phyloP scores from a whole-genome alignment of 441 rosid genomes.

The Erodium chrysanthum region DNA sequence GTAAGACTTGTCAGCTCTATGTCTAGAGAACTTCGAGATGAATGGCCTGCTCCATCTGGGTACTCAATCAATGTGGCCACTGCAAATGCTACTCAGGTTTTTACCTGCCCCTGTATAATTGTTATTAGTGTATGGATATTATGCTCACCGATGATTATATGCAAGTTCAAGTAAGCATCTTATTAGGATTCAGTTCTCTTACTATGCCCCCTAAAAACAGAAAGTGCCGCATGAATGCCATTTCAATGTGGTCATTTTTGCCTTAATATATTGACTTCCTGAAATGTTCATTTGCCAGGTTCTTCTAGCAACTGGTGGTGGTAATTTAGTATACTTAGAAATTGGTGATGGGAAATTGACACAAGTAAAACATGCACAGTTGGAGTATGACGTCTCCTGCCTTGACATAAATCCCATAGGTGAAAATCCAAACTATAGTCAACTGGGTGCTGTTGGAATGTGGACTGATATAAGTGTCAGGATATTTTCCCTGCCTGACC shows the following conservation, averaged over 20 bases:
- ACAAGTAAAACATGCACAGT: constrained; percentile 56
- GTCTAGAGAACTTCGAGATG: constrained; percentile 59
- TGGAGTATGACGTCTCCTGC: constrained; percentile 87
- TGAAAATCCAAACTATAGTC: constrained; percentile 63
- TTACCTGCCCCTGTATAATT: constrained; percentile 13
- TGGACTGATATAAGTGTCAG: constrained; percentile 89
- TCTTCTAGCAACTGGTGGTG: constrained; percentile 91
- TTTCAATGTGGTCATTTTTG: not conserved
- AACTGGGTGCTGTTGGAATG: constrained; percentile 95
- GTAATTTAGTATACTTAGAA: constrained; percentile 86
- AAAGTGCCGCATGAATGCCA: not conserved
- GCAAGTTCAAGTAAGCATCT: not conserved
- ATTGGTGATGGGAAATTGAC: constrained; percentile 70
- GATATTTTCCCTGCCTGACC: constrained; percentile 73
- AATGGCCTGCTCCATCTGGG: constrained; percentile 84
- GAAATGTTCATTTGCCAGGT: constrained; percentile 22
- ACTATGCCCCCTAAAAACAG: not conserved
- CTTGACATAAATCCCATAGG: constrained; percentile 92
- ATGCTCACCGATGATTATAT: not conserved
- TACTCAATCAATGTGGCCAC: constrained; percentile 92
- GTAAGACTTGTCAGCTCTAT: constrained; percentile 78
- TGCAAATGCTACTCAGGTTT: constrained; percentile 94
- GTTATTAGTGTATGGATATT: not conserved
- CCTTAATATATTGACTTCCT: not conserved
- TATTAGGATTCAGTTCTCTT: not conserved